phyloP scores from a whole-genome alignment of 768 basidiomycete species.

The Xanthoconium stramineum region DNA sequence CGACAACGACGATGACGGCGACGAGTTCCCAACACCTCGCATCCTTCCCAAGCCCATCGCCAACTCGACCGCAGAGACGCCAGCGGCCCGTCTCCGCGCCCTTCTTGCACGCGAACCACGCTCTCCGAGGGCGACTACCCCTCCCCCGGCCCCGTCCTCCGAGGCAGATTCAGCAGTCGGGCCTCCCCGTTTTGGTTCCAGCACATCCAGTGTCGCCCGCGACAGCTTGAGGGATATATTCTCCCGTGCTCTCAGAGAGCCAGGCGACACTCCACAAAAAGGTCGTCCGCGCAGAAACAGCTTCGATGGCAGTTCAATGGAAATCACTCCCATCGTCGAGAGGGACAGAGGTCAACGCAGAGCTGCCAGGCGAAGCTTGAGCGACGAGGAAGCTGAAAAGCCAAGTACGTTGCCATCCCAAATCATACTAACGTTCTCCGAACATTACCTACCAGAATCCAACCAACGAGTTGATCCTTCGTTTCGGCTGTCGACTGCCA shows the following conservation, averaged over 20 bases:
- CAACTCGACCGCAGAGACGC: slow-evolving; percentile 36
- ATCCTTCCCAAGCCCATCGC: slow-evolving; percentile 21
- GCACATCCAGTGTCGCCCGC: slow-evolving; percentile 46
- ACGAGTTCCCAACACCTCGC: slow-evolving; percentile 31
- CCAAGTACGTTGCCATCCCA: slow-evolving; percentile 40
- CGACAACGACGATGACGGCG: slow-evolving; percentile 26
- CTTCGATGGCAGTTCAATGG: slow-evolving; percentile 58
- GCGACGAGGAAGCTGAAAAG: slow-evolving; percentile 65
- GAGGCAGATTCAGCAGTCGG: slow-evolving; percentile 24
- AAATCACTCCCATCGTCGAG: slow-evolving; percentile 46
- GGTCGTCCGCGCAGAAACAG: slow-evolving; percentile 50
- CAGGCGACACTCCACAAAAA: slow-evolving; percentile 64
- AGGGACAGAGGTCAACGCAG: slow-evolving; percentile 43
- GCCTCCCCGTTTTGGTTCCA: slow-evolving; percentile 20
- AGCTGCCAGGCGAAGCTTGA: slow-evolving; percentile 56
- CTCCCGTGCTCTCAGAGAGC: slow-evolving; percentile 59
- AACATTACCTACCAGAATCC: slow-evolving; percentile 19
- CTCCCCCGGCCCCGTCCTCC: slow-evolving; percentile 24
- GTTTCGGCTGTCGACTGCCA: slow-evolving; percentile 42
- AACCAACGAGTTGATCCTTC: slow-evolving; percentile 33
- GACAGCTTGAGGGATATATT: slow-evolving; percentile 65
- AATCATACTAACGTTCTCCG: slow-evolving; percentile 5
- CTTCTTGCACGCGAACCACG: slow-evolving; percentile 52
- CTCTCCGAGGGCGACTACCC: slow-evolving; percentile 26
- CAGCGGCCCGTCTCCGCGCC: slow-evolving; percentile 63